Evolutionary conservation across 345 rosid species (phyloP), one percentile per base, ranked within the genome.

Genomic region (Dipteronia dyeriana): DNA sequence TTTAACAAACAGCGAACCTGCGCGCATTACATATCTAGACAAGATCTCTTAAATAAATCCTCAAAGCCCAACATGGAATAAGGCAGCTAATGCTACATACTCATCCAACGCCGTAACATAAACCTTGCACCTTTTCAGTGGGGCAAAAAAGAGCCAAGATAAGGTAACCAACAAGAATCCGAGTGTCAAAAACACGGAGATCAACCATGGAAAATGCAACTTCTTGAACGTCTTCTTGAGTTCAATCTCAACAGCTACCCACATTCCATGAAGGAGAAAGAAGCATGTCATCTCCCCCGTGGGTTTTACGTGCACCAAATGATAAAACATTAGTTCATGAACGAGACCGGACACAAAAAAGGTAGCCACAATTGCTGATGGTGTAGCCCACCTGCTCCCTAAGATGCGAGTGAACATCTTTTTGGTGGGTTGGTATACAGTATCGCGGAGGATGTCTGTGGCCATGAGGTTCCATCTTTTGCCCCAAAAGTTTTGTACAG

Each of bases 401-500:
- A 82, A 19, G 31, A 79, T 9, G 2, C 54, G 34, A 0, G 85
- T 69, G 54, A 62, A 49, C n/a, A 79, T 3, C 2, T 77, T 10
- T 0, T 81, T 75, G 14, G 25, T 65, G 0, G 94, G 94, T 14
- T 88, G 83, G 74, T 90, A 86, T 0, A 93, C 89, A 5, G 98
- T 85, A 2, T 89, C 89, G 20, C 83, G 88, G 0, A 93, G 76
- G 82, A 91, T 89, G 13, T 84, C 38, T 0, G 86, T 22, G 70
- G 89, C 93, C 86, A 77, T 81, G 39, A 91, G 77, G 80, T 94
- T 94, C 95, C 97, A 90, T 78, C 94, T 81, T 41, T 66, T 76
- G 5, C 97, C 94, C 98, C 94, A 91, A 23, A 94, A 91, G 60
- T 94, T 92, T 14, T 91, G 97, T 0, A 93, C 81, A 0, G 98